Percentiles rank a stretch among this genome's conserved stretches.
phyloP scores from a whole-genome alignment of 495 filamentous ascomycete genomes.

The Penicillium psychrofluorescens region DNA sequence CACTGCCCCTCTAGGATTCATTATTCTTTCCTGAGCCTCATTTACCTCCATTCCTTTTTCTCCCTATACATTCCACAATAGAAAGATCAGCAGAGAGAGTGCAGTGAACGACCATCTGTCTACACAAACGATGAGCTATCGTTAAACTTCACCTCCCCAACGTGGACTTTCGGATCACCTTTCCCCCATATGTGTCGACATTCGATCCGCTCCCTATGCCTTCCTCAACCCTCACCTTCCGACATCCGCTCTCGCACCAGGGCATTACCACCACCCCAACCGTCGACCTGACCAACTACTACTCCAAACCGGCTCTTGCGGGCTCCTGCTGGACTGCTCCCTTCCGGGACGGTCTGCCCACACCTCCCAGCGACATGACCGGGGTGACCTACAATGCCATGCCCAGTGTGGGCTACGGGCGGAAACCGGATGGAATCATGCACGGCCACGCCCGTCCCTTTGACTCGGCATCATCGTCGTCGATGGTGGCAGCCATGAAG shows the following conservation, averaged over 20 bases:
- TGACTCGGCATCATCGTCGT: conserved; percentile 15
- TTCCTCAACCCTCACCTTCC: conserved; percentile 18
- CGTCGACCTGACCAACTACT: conserved; percentile 8
- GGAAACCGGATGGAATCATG: conserved; percentile 20
- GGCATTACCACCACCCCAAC: conserved; percentile 14
- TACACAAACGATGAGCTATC: too few species aligned
- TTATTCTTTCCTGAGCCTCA: too few species aligned
- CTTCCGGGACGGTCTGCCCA: conserved; percentile 42
- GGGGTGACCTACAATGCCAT: conserved; percentile 36
- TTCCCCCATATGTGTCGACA: conserved; percentile 12
- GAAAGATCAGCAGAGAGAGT: too few species aligned
- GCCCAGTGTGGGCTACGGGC: conserved; percentile 26
- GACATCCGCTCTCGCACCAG: too few species aligned
- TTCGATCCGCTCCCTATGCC: conserved; percentile 26
- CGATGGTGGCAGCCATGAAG: conserved; percentile 19
- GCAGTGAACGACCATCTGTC: conserved; percentile 7
- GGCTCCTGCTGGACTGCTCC: conserved; percentile 29
- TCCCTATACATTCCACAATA: too few species aligned
- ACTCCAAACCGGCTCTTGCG: background rate
- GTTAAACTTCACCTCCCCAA: too few species aligned
- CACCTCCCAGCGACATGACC: conserved; percentile 45
- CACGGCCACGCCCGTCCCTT: conserved; percentile 22
- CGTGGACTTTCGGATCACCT: too few species aligned
- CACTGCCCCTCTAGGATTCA: too few species aligned
- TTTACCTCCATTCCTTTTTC: too few species aligned